Evolutionary conservation across 1,284 basidiomycete species (phyloP), one percentile per base, ranked within the genome.

Genomic region (Anthracocystis panici-leucophaei): DNA sequence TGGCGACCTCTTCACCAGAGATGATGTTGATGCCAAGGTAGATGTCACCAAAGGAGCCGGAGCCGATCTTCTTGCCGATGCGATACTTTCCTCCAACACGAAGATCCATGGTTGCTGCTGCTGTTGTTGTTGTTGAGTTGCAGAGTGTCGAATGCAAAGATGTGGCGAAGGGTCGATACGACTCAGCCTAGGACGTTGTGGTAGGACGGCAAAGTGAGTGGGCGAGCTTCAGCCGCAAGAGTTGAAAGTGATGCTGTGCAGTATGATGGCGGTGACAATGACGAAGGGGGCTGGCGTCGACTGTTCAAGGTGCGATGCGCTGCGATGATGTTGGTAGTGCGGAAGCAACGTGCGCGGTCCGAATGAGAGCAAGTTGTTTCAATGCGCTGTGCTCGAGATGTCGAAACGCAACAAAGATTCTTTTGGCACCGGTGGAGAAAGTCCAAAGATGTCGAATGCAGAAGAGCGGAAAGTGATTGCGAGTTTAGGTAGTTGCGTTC

Each of bases 1-100:
- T 98, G 85, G 95, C 97, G 66, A 99, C 97, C 86, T 98, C 96
- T 86, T 99, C 95, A 55, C 96, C 96, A n/a, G 95, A 97, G 86
- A 99, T 98, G 88, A 99, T 98, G 90, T 99, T 98, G 87, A 97
- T 95, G 73, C 97, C 97, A 70, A 99, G 93, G 87, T 98, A 99
- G 87, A 99, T 99, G 85, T 99, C 96, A 95, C 96, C 95, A 84
- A 98, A 98, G 59, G 96, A 98, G 73, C 96, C 97, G 50, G 94
- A 97, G 79, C 97, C 97, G 84, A 99, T 98, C 92, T 99, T 99
- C 90, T 98, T 98, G 76, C 96, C 97, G 79, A 99, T 92, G 84
- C 96, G 91, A 89, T 84, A 85, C 88, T 98, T 98, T 86, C 95
- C 95, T 83, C 96, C 95, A 48, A 98, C 95, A 80, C 95, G 91